These are phyloP conservation scores for Fraxinus quadrangulata DNA, from an alignment of 257 asterid genomes.

Conservation along the genomic window DNA sequence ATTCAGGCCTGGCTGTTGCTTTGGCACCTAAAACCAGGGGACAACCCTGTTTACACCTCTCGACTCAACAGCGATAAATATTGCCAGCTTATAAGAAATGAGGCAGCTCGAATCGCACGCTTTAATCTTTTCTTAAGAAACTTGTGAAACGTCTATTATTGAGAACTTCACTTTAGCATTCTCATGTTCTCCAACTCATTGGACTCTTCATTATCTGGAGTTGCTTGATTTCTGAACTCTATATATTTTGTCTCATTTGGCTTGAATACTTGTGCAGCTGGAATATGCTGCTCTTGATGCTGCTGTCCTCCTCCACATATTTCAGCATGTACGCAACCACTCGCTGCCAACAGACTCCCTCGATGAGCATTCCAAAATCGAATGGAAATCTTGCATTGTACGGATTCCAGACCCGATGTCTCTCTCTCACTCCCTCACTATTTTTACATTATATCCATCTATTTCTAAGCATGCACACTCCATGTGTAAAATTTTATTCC, in stretches of 20 bases:
- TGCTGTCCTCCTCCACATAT: constrained; percentile 84
- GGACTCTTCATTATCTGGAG: background rate
- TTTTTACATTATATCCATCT: background rate
- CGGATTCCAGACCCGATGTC: constrained; percentile 21
- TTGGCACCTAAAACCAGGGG: background rate
- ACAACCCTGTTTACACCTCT: background rate
- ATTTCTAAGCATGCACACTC: background rate
- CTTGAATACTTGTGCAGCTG: constrained; percentile 49
- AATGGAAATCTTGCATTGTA: constrained; percentile 95
- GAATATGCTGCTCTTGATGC: constrained; percentile 99
- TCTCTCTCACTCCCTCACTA: constrained; percentile 7
- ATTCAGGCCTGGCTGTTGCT: background rate
- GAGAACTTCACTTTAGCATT: background rate
- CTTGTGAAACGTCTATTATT: background rate
- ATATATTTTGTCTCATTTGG: constrained; percentile 14
- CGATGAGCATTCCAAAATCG: constrained; percentile 57
- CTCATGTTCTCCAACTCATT: background rate
- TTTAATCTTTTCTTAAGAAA: background rate
- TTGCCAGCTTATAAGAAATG: background rate
- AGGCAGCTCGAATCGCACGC: background rate
- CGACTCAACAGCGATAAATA: background rate
- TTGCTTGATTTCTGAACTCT: constrained; percentile 8
- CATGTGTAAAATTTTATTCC: background rate
- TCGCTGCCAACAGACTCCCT: constrained; percentile 42
- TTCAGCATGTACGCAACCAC: constrained; percentile 64